Base-by-base conservation (phyloP, 805 yeast species). In the Kuraishia piskuri region DNA sequence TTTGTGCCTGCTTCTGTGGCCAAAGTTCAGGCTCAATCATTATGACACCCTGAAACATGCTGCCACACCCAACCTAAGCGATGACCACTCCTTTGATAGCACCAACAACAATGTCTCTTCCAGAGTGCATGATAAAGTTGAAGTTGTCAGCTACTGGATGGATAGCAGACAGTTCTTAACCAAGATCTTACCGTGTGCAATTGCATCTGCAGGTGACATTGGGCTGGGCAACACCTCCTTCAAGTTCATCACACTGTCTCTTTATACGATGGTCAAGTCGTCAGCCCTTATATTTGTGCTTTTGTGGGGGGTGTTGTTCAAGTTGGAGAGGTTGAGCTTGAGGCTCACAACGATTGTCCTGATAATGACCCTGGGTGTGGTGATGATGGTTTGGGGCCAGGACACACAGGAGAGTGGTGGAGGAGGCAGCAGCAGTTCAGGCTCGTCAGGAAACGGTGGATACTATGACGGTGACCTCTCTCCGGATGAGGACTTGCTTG, bases 191-290 rank as follows among this genome's bases (percentile, higher is more conserved):
- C 97, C 97, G 0, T 90, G 97, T 63, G 86, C 96, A 0, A 48
- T 88, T 14, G 94, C 97, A 0, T 81, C 91, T 1, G 90, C 96
- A 1, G 92, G 96, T 19, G 99, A 94, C 68, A 90, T 94, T 58
- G 98, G 99, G 1, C 75, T 90, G 57, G 92, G 96, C 26, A 94
- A 94, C 67, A 82, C 86, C 36, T 86, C 96, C 24, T 80, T 91
- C 61, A 75, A 85, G 57, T 84, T 80, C 63, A 86, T 94, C 49
- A 80, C 96, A 1, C 74, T 94, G 57, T 82, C 91, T 19, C 79
- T 91, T 49, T 94, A 91, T 68, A 92, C 98, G 8, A 90, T 92
- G 90, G 82, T 94, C 55, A 94, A 94, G 65, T 87, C 97, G 0
- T 83, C 94, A 6, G 81, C 92, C 17, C 77, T 94, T 51, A 85